Evolutionary conservation across 225 moss, liverwort and hornwort species (phyloP), one percentile per base, ranked within the genome.

Genomic region (Marchantia paleacea): DNA sequence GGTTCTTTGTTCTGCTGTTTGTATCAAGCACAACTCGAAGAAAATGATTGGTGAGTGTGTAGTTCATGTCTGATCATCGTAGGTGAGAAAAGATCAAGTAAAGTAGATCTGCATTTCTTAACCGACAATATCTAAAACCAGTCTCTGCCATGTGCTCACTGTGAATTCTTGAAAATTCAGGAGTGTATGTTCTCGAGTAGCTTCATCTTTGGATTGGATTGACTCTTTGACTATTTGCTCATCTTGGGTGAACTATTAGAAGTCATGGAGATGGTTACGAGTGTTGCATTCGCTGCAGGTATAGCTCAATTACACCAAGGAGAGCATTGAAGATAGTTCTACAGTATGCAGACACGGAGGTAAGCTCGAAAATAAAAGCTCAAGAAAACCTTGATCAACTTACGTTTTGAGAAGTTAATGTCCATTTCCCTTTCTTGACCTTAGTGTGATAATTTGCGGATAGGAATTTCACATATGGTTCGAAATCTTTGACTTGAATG

Each of bases 321-420:
- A 70, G 80, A 72, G 80, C 80, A 70, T 57, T 80, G 28, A 80
- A 80, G 54, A 58, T 80, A 54, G 80, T 80, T 53, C 7, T 70
- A 26, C 70, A 80, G n/a, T 58, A 80, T 72, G 70, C 80, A 57
- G 80, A 61, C 28, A 54, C 71, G 15, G 72, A 80, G 80, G 80
- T 80, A 31, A 80, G 72, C 72, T 12, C 10, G 14, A 14, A 2
- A 7, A 62, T 22, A n/a, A n/a, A n/a, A n/a, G n/a, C n/a, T n/a
- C n/a, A n/a, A n/a, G 62, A 24, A 62, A 24, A 62, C 24, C 6
- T 8, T 7, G 8, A 22, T 5, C n/a, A 62, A 10, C n/a, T 19
- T 6, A 39, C 39, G 39, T 39, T 39, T 39, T 5, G 39, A 39
- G 19, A 60, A 60, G 15, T 60, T 62, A 62, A 62, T 62, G 20